Evolutionary conservation across 2,329 filamentous ascomycete species (phyloP).

Genomic region (Colletotrichum horii): DNA sequence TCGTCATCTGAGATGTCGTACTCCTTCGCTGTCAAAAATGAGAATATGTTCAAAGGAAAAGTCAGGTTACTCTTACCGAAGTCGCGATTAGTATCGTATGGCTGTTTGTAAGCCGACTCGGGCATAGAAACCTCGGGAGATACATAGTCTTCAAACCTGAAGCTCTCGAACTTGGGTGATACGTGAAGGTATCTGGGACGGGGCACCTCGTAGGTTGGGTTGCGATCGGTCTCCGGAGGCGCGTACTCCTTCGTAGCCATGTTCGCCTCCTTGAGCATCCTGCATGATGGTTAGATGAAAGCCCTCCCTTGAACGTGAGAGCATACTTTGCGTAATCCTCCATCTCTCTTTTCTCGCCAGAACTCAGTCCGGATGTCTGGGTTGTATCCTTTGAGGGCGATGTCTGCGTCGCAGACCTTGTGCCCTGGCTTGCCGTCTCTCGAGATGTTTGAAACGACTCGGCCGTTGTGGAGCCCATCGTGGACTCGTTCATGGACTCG

Average conservation of each 20-base stretch:
- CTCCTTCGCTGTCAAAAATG: background rate
- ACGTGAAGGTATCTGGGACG: constrained; percentile 23
- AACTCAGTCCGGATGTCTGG: background rate
- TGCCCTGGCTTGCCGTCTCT: background rate
- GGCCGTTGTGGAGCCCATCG: background rate
- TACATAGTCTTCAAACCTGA: constrained; percentile 10
- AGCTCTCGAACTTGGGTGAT: constrained; percentile 1
- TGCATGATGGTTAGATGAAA: background rate
- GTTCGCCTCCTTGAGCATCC: constrained; percentile 13
- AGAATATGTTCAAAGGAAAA: background rate
- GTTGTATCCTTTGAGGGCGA: background rate
- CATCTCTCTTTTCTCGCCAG: background rate
- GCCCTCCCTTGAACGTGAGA: background rate
- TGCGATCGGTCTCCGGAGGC: constrained; percentile 1
- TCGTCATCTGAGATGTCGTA: constrained; percentile 45
- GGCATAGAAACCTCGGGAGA: background rate
- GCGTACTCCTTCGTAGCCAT: constrained; percentile 3
- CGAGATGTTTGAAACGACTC: background rate
- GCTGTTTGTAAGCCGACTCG: background rate
- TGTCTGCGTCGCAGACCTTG: background rate
- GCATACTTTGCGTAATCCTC: background rate
- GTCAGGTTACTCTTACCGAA: background rate
- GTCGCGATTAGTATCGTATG: background rate
- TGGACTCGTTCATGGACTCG: background rate
- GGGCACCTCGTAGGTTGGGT: constrained; percentile 10